phyloP scores from a whole-genome alignment of 768 basidiomycete genomes.

The Pisolithus sp. region DNA sequence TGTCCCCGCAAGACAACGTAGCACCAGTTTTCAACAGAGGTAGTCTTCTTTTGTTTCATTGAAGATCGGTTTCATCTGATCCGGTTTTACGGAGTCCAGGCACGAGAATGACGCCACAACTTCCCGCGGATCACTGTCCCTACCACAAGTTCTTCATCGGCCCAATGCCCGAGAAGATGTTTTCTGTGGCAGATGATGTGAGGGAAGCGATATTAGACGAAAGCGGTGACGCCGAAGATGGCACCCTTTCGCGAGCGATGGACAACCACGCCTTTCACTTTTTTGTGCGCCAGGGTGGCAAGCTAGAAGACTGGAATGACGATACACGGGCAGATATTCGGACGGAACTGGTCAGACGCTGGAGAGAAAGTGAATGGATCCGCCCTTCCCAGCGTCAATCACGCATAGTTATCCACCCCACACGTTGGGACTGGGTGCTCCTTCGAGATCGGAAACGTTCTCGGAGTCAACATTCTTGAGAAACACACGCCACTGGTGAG shows the following conservation, averaged over 20 bases:
- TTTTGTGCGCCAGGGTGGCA: slow-evolving; percentile 61
- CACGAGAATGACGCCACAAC: not conserved
- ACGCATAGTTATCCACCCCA: slow-evolving; percentile 5
- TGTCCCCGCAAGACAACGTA: not conserved
- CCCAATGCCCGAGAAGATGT: slow-evolving; percentile 62
- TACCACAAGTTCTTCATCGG: slow-evolving; percentile 65
- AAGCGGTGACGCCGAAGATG: slow-evolving; percentile 32
- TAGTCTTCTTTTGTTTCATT: not conserved
- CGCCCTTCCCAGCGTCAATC: slow-evolving; percentile 31
- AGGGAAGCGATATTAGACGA: slow-evolving; percentile 13
- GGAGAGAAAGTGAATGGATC: slow-evolving; percentile 68
- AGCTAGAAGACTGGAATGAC: slow-evolving; percentile 61
- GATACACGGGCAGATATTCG: slow-evolving; percentile 42
- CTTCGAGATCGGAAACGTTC: slow-evolving; percentile 72
- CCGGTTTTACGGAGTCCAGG: not conserved
- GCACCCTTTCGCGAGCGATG: slow-evolving; percentile 37
- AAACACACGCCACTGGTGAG: slow-evolving; percentile 3
- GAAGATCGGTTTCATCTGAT: not conserved
- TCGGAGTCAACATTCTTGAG: slow-evolving; percentile 59
- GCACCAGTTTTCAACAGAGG: not conserved
- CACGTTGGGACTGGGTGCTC: slow-evolving; percentile 65
- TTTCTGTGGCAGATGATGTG: slow-evolving; percentile 34
- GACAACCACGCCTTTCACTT: slow-evolving; percentile 56
- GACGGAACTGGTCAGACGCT: slow-evolving; percentile 53
- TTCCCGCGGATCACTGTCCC: slow-evolving; percentile 25